phyloP scores from a whole-genome alignment of 2,329 filamentous ascomycete genomes.

The Didymella segeticola region DNA sequence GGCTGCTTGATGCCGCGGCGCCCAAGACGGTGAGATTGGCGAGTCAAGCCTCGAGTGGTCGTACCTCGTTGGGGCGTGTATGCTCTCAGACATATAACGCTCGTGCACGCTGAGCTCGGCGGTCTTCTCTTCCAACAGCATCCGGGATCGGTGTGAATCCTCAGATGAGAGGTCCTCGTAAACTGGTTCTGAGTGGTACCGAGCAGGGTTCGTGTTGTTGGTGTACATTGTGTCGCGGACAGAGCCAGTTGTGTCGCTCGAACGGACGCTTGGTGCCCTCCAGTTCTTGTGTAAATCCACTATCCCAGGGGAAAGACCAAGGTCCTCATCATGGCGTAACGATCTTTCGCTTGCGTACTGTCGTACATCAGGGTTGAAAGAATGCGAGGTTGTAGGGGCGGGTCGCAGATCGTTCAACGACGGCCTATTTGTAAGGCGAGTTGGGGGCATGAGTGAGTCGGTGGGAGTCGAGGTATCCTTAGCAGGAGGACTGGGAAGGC shows the following conservation, averaged over 20 bases:
- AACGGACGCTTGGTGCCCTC: conserved; percentile 38
- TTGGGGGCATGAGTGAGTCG: conserved; percentile 9
- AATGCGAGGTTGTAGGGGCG: conserved; percentile 13
- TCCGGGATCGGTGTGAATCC: conserved; percentile 31
- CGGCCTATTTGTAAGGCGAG: conserved; percentile 14
- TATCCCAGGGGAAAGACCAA: conserved; percentile 23
- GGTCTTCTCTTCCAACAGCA: conserved; percentile 35
- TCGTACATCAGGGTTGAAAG: conserved; percentile 21
- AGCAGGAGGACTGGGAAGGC: conserved; percentile 37
- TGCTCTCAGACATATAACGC: conserved; percentile 31
- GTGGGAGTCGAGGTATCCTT: conserved; percentile 23
- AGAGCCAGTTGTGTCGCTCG: conserved; percentile 29
- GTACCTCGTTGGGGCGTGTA: conserved; percentile 22
- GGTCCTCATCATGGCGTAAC: conserved; percentile 26
- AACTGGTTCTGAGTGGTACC: conserved; percentile 30
- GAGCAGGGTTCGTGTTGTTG: conserved; percentile 19
- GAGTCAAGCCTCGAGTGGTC: conserved; percentile 22
- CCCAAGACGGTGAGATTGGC: conserved; percentile 24
- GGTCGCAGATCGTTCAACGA: conserved; percentile 30
- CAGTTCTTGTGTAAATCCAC: conserved; percentile 38
- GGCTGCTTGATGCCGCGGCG: conserved; percentile 28
- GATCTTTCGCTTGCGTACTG: conserved; percentile 21
- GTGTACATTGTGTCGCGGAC: conserved; percentile 38
- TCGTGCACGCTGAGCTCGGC: conserved; percentile 34
- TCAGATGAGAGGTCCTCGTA: conserved; percentile 33